These are phyloP conservation scores for Fusarium odoratissimum DNA, from an alignment of 2,329 filamentous ascomycete genomes.

Conservation along the genomic window DNA sequence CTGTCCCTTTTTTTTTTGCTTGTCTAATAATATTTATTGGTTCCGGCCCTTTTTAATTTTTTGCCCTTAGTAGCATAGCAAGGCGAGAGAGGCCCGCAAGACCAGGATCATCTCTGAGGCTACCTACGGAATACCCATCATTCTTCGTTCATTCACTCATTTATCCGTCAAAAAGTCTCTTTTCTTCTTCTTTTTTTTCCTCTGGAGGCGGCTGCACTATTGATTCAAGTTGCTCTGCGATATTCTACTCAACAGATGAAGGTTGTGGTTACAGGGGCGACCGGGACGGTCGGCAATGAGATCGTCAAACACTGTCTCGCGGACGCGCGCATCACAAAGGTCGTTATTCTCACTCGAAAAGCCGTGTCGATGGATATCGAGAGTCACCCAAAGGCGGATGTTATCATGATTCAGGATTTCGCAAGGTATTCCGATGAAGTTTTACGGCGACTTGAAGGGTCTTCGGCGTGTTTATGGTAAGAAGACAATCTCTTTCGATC, in stretches of 20 bases:
- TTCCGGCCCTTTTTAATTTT: slow-evolving; percentile 27
- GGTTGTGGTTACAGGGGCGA: slow-evolving; percentile 68
- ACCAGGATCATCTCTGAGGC: slow-evolving; percentile 26
- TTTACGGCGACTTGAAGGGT: slow-evolving; percentile 57
- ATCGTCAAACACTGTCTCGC: slow-evolving; percentile 63
- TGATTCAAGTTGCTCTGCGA: background rate
- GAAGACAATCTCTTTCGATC: slow-evolving; percentile 49
- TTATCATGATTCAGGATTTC: slow-evolving; percentile 65
- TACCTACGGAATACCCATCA: slow-evolving; percentile 16
- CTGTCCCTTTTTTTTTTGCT: background rate
- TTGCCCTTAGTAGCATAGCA: slow-evolving; percentile 23
- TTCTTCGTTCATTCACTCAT: background rate
- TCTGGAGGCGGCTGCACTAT: background rate
- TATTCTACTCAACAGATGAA: slow-evolving; percentile 57
- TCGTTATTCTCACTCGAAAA: slow-evolving; percentile 63
- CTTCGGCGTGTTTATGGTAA: slow-evolving; percentile 74
- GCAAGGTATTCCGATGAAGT: slow-evolving; percentile 57
- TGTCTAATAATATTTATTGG: background rate
- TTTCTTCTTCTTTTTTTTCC: background rate
- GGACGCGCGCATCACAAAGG: slow-evolving; percentile 61
- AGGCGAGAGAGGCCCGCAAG: slow-evolving; percentile 31
- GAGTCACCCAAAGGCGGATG: slow-evolving; percentile 61
- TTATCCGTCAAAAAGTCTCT: background rate
- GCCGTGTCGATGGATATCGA: slow-evolving; percentile 56
- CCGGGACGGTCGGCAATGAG: slow-evolving; percentile 67